Conservation (phyloP, 192 early-diverging fungal genomes). For the Linnemannia zychae region DNA sequence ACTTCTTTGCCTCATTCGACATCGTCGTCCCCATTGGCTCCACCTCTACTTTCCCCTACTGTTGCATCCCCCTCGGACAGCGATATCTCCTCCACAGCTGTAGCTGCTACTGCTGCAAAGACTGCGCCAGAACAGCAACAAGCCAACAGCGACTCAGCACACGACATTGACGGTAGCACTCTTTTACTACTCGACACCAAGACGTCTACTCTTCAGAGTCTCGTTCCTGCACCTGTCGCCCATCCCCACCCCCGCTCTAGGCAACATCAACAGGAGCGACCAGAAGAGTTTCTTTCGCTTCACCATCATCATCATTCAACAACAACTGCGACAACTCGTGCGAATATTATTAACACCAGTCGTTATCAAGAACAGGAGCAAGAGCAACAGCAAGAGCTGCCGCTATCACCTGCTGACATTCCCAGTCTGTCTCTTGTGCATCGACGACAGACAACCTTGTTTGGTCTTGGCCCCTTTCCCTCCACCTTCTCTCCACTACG, state of each 20-base stretch:
- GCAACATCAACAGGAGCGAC: neutral
- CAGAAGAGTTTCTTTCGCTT: neutral
- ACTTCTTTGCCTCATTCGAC: neutral
- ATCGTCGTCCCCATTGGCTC: slow-evolving; percentile 1
- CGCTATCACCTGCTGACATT: slow-evolving; percentile 9
- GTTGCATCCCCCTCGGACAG: neutral
- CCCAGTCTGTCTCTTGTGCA: neutral
- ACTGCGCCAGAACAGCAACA: neutral
- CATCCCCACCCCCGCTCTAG: neutral
- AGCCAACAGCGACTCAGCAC: neutral
- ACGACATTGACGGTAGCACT: neutral
- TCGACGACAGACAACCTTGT: neutral
- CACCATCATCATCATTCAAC: neutral
- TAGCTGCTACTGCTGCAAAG: neutral
- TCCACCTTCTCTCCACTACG: neutral
- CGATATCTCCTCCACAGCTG: neutral
- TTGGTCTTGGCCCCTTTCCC: neutral
- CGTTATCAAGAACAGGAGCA: neutral
- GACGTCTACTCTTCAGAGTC: neutral
- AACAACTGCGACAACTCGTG: neutral
- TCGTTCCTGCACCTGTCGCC: neutral
- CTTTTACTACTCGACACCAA: neutral
- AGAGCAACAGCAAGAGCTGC: neutral
- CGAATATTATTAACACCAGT: neutral
- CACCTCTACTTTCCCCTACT: neutral